Evolutionary conservation across 2,329 filamentous ascomycete genomes (phyloP), one percentile per base, ranked within the genome.

Genomic region (Thielaviopsis punctulata): DNA sequence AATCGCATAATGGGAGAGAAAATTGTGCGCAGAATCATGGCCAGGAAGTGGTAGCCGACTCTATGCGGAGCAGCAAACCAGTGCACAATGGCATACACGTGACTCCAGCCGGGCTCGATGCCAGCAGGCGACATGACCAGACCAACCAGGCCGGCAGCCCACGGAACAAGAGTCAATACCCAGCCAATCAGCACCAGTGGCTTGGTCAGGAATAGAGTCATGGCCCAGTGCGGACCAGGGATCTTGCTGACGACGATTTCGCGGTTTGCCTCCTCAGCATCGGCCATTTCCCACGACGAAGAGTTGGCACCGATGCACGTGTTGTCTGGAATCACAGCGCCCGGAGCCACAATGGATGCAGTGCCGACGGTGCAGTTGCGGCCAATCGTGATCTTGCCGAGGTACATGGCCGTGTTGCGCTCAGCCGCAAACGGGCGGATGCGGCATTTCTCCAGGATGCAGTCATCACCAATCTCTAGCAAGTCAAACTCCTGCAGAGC

Each of bases 341-440:
- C 75, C 1, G 75, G 67, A 0, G 74, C 71, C 2, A 78, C 61
- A 45, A 74, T 68, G 1, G 73, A 71, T 3, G 68, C 65, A 2
- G 70, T 57, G 5, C 75, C 73, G 4, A 77, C 63, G 1, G 65
- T 69, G 9, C 66, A 65, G 45, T 73, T 69, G 7, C 63, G 61
- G 1, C 73, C 74, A 49, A 78, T 68, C 9, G 60, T 61, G 55
- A 78, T 76, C 6, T 62, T 64, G 10, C 70, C 72, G 10, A 79
- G 64, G 53, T 75, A 75, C 73, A 79, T 78, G 1, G 69, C 69
- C 0, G 75, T 75, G 59, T 77, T 77, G n/a, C 67, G 63, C 61
- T 78, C 75, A 2, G 65, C 74, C 0, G 68, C 74, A 56, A 79
- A 77, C 0, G 74, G 73, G 9, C 75, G 68, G 47, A 70, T 66